phyloP scores from a whole-genome alignment of 2,329 filamentous ascomycete species.

The Neonectria neomacrospora region DNA sequence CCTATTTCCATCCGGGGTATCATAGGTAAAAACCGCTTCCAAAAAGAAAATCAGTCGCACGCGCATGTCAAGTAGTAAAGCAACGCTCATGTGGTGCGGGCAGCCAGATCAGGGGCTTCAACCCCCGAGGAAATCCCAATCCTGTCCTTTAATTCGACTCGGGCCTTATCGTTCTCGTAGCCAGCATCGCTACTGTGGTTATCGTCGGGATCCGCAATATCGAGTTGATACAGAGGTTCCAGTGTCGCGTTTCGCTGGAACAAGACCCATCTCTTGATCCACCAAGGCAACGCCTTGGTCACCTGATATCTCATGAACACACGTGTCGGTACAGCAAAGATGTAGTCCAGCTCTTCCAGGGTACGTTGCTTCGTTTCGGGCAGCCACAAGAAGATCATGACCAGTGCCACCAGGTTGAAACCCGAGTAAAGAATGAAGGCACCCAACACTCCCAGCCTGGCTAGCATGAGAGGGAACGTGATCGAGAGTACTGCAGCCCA shows the following conservation, averaged over 20 bases:
- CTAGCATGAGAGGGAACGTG: slow-evolving; percentile 69
- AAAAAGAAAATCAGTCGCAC: slow-evolving; percentile 23
- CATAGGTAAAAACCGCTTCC: slow-evolving; percentile 34
- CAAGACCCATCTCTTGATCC: slow-evolving; percentile 68
- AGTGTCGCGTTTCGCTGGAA: slow-evolving; percentile 56
- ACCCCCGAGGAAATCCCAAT: slow-evolving; percentile 45
- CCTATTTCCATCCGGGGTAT: slow-evolving; percentile 40
- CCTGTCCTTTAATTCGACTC: slow-evolving; percentile 53
- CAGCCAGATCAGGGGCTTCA: slow-evolving; percentile 20
- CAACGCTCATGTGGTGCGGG: slow-evolving; percentile 5
- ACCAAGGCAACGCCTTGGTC: slow-evolving; percentile 68
- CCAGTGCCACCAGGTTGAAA: slow-evolving; percentile 64
- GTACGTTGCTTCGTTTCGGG: slow-evolving; percentile 69
- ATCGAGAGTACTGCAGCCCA: slow-evolving; percentile 71
- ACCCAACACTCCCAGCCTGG: slow-evolving; percentile 56
- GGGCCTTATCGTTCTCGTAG: slow-evolving; percentile 53
- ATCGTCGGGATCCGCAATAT: slow-evolving; percentile 49
- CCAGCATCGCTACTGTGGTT: slow-evolving; percentile 45
- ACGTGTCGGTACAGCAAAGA: slow-evolving; percentile 69
- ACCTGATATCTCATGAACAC: slow-evolving; percentile 68
- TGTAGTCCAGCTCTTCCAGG: slow-evolving; percentile 67
- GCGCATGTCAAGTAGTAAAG: neutral
- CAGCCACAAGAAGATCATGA: slow-evolving; percentile 67
- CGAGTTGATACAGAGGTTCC: slow-evolving; percentile 57
- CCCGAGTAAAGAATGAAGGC: slow-evolving; percentile 66